A percentile compares a stretch with the other conserved stretches of the same genome.
Conservation (phyloP, 179 eudicot species). For the Heliamphora ciliata region DNA sequence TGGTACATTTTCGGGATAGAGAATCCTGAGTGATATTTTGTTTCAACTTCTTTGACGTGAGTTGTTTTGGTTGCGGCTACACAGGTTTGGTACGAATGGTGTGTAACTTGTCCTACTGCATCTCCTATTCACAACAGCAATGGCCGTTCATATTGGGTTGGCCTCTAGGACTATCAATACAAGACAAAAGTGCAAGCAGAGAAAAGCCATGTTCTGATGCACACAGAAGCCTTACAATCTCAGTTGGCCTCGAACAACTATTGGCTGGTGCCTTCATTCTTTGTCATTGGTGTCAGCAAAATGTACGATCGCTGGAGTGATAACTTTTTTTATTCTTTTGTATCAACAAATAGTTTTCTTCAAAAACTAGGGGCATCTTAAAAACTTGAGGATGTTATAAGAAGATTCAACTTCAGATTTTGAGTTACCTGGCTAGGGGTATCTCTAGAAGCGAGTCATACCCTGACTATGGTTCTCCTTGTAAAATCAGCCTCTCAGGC, state of each 20-base stretch:
- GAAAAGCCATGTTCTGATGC: not conserved
- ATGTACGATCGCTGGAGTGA: not conserved
- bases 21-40: not conserved
- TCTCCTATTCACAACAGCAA: slow-evolving; percentile 76
- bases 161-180: slow-evolving; percentile 39
- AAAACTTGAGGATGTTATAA: not conserved
- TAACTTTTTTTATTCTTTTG: not conserved
- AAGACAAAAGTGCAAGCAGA: not conserved
- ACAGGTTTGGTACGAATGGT: slow-evolving; percentile 99
- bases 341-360: not conserved
- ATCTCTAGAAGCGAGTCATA: too few relatives aligned
- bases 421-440: not conserved
- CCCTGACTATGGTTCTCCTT: too few relatives aligned
- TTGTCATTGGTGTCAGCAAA: not conserved
- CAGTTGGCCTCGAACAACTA: not conserved
- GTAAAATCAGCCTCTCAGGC: too few relatives aligned
- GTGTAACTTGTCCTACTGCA: slow-evolving; percentile 52
- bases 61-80: not conserved
- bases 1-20: too few relatives aligned
- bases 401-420: not conserved
- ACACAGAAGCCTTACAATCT: not conserved
- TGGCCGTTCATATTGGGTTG: slow-evolving; percentile 98
- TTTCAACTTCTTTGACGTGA: not conserved
- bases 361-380: not conserved
- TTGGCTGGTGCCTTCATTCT: not conserved